Evolutionary conservation across 495 filamentous ascomycete species (phyloP).

Genomic region (Lentithecium fluviatile): DNA sequence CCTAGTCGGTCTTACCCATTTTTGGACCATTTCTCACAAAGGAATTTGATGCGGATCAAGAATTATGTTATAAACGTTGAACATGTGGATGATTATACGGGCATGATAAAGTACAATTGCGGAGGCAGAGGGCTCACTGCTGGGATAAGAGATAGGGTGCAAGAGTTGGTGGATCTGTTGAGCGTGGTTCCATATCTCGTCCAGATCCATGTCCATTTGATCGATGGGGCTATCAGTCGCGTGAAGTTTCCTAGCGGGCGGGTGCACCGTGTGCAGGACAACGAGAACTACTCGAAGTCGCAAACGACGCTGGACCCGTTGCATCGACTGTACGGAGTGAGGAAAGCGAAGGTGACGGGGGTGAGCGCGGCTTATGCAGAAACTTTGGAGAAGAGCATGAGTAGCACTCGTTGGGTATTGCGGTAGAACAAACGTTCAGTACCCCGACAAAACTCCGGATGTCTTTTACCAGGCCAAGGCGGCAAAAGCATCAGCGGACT

Average conservation of each 20-base stretch:
- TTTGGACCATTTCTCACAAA: slow-evolving; percentile 37
- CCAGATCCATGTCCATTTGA: slow-evolving; percentile 31
- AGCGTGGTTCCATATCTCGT: slow-evolving; percentile 25
- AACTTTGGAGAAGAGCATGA: slow-evolving; percentile 27
- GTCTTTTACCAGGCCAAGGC: too few relatives aligned
- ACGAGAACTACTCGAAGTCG: slow-evolving; percentile 18
- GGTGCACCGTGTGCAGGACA: slow-evolving; percentile 28
- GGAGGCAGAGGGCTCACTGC: slow-evolving; percentile 39
- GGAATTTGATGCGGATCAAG: slow-evolving; percentile 41
- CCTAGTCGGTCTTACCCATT: slow-evolving; percentile 40
- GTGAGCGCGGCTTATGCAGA: slow-evolving; percentile 23
- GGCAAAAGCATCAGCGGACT: too few relatives aligned
- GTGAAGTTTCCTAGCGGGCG: slow-evolving; percentile 20
- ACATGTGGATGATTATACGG: slow-evolving; percentile 45
- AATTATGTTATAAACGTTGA: slow-evolving; percentile 44
- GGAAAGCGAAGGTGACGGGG: slow-evolving; percentile 21
- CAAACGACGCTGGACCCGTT: slow-evolving; percentile 34
- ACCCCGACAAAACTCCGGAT: too few relatives aligned
- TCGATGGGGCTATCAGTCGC: slow-evolving; percentile 29
- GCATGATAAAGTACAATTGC: slow-evolving; percentile 48
- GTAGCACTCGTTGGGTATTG: background rate
- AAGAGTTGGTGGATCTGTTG: slow-evolving; percentile 37
- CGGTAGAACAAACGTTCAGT: too few relatives aligned
- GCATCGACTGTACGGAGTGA: slow-evolving; percentile 17
- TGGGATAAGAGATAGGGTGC: slow-evolving; percentile 39